These are phyloP conservation scores for Saccharomycopsis hybrid DNA, from an alignment of 1,139 yeast species.

Conservation along the genomic window DNA sequence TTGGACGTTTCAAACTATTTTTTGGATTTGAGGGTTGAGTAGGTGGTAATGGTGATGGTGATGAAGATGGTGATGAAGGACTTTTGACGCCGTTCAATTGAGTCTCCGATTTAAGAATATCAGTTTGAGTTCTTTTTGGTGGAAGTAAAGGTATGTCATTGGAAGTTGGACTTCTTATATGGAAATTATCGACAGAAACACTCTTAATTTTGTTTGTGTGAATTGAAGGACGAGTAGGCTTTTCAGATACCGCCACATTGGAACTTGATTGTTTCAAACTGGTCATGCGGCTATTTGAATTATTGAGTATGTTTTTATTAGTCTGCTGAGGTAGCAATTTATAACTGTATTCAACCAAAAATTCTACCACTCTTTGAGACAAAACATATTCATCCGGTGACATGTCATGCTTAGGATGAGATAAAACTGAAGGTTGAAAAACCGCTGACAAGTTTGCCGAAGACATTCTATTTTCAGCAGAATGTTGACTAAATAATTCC, in stretches of 20 bases:
- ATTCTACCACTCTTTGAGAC: conserved; percentile 82
- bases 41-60: no score
- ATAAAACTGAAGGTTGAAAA: conserved; percentile 88
- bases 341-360: conserved; percentile 80
- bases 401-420: conserved; percentile 90
- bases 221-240: neutral
- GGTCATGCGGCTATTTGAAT: neutral
- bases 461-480: conserved; percentile 81
- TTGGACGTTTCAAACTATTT: neutral
- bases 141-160: neutral
- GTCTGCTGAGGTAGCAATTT: conserved; percentile 49
- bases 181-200: conserved; percentile 7
- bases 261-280: neutral
- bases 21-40: no score
- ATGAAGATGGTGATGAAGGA: no score
- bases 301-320: neutral
- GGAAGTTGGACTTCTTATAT: neutral
- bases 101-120: neutral
- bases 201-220: conserved; percentile 2
- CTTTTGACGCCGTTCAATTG: no score
- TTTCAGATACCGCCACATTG: neutral
- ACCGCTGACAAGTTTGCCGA: conserved; percentile 91
- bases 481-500: conserved; percentile 76
- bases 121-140: neutral
- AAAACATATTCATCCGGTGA: conserved; percentile 86